Percentiles rank a stretch among this genome's conserved stretches.
These are phyloP conservation scores for Cenchrus purpureus DNA, from an alignment of 176 grass and related monocot species.

Conservation along the genomic window DNA sequence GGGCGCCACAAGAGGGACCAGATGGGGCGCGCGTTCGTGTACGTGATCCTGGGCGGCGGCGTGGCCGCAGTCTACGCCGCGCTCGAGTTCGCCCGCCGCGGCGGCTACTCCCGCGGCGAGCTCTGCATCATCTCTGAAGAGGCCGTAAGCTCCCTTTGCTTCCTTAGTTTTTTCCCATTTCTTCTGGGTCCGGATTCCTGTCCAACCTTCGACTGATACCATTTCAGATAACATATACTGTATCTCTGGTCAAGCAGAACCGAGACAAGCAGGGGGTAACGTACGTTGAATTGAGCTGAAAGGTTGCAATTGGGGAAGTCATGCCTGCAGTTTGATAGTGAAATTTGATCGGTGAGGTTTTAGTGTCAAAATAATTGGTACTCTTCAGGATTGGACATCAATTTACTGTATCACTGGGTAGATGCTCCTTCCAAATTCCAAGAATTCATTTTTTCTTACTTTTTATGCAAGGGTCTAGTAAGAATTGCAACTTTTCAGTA, in stretches of 20 bases:
- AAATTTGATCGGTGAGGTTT: background rate
- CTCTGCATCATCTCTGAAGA: slow-evolving; percentile 95
- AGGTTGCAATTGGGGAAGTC: background rate
- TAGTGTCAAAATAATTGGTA: background rate
- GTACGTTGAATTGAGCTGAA: background rate
- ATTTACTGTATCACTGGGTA: background rate
- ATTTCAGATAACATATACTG: background rate
- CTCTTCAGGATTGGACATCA: slow-evolving; percentile 22
- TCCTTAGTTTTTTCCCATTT: background rate
- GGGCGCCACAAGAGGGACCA: background rate
- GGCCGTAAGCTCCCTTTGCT: slow-evolving; percentile 35
- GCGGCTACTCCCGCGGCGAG: slow-evolving; percentile 56
- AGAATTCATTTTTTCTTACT: background rate
- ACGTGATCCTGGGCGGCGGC: slow-evolving; percentile 92
- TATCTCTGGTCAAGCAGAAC: background rate
- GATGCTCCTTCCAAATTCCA: slow-evolving; percentile 8
- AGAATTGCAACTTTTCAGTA: background rate
- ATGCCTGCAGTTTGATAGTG: background rate
- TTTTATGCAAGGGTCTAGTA: background rate
- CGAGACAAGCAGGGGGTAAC: background rate
- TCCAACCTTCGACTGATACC: background rate
- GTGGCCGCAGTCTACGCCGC: slow-evolving; percentile 89
- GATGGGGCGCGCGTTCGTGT: slow-evolving; percentile 86
- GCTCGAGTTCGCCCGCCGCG: slow-evolving; percentile 77
- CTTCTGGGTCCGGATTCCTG: background rate